phyloP scores from a whole-genome alignment of 225 moss, liverwort and hornwort species.

The Pseudoscleropodium purum region DNA sequence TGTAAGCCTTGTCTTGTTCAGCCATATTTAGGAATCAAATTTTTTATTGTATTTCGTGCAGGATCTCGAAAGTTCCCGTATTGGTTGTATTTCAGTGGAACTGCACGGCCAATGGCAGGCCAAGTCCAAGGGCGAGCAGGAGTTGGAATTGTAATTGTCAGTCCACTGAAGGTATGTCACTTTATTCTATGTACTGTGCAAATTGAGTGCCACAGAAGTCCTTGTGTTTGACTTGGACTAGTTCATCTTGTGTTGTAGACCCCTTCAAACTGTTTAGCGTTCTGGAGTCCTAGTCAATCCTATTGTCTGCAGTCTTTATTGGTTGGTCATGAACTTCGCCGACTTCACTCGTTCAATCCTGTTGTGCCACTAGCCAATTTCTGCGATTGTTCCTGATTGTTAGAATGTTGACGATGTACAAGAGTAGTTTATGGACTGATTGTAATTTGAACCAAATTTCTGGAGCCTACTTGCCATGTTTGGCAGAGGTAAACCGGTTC shows the following conservation, averaged over 20 bases:
- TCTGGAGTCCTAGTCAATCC: background rate
- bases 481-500: background rate
- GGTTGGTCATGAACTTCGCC: background rate
- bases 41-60: background rate
- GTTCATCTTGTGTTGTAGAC: background rate
- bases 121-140: conserved; percentile 46
- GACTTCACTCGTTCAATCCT: background rate
- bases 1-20: background rate
- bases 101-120: conserved; percentile 10
- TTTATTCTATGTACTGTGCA: background rate
- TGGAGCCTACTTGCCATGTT: background rate
- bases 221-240: background rate
- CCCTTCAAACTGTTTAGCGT: background rate
- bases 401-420: background rate
- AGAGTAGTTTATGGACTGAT: background rate
- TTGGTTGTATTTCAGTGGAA: conserved; percentile 50
- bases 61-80: conserved; percentile 44
- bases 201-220: background rate
- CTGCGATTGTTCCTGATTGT: background rate
- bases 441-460: background rate
- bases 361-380: background rate
- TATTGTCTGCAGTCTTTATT: background rate
- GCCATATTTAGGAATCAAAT: background rate
- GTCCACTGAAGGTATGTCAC: conserved; percentile 30
- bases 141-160: conserved; percentile 35